Evolutionary conservation across 306 rosid species (phyloP).

Genomic region (Cicer cuneatum): DNA sequence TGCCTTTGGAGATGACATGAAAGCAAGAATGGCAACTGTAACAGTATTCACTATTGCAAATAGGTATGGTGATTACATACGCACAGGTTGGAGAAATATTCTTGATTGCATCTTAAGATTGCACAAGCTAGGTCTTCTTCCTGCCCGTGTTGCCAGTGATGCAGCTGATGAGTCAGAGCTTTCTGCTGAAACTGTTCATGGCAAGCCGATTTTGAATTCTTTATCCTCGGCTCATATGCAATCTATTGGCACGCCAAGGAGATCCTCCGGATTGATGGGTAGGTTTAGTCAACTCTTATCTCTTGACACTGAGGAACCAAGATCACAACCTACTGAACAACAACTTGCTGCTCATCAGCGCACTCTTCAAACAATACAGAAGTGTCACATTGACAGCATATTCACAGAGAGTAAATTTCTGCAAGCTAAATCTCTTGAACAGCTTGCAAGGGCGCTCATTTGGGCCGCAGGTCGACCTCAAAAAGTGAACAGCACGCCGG

Average conservation of each 20-base stretch:
- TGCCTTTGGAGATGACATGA: conserved; percentile 92
- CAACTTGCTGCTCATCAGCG: conserved; percentile 99
- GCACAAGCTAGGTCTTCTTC: conserved; percentile 98
- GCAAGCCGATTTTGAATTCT: conserved; percentile 77
- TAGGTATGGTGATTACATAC: conserved; percentile 92
- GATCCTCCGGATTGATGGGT: conserved; percentile 97
- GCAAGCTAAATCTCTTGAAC: conserved; percentile 91
- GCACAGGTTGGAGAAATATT: conserved; percentile 98
- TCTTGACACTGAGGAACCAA: conserved; percentile 96
- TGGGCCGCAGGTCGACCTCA: conserved; percentile 95
- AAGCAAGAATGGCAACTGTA: conserved; percentile 96
- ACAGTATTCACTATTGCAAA: conserved; percentile 95
- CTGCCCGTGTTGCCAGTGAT: conserved; percentile 97
- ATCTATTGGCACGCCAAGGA: conserved; percentile 86
- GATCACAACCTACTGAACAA: conserved; percentile 98
- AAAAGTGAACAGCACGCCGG: conserved; percentile 85
- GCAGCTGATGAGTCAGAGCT: conserved; percentile 91
- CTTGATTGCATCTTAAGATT: conserved; percentile 91
- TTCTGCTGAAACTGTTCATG: conserved; percentile 77
- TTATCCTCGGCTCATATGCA: conserved; percentile 81
- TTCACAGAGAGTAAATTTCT: conserved; percentile 95
- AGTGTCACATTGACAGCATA: conserved; percentile 94
- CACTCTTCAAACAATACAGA: conserved; percentile 87
- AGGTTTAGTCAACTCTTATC: conserved; percentile 97
- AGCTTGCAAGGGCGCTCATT: conserved; percentile 90